phyloP scores from a whole-genome alignment of 192 early-diverging fungal species.

The Spizellomyces punctatus region DNA sequence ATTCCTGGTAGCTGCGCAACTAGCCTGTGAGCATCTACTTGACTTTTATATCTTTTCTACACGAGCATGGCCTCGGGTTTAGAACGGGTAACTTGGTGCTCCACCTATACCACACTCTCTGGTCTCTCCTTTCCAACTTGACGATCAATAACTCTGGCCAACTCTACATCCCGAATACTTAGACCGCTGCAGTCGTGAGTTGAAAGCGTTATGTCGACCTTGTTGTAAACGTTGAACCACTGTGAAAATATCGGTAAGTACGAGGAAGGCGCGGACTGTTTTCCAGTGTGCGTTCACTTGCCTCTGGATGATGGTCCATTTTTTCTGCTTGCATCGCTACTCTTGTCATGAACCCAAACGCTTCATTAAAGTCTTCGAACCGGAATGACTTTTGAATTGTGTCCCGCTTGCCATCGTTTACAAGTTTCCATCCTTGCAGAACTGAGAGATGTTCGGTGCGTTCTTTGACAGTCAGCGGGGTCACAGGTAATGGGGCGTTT shows the following conservation, averaged over 20 bases:
- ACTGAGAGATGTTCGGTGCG: slow-evolving; percentile 9
- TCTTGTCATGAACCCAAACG: slow-evolving; percentile 94
- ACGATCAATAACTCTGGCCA: slow-evolving; percentile 50
- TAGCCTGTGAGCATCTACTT: too few species aligned
- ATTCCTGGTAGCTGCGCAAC: too few species aligned
- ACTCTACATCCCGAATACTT: slow-evolving; percentile 70
- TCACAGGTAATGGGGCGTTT: slow-evolving; percentile 13
- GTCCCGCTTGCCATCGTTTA: slow-evolving; percentile 32
- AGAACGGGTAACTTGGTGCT: too few species aligned
- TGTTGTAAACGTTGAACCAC: slow-evolving; percentile 87
- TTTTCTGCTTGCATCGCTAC: slow-evolving; percentile 90
- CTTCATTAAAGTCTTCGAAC: slow-evolving; percentile 83
- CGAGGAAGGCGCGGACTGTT: not conserved
- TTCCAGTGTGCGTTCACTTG: not conserved
- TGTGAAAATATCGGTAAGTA: not conserved
- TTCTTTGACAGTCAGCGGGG: slow-evolving; percentile 11
- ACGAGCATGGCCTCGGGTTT: too few species aligned
- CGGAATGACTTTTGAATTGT: slow-evolving; percentile 61
- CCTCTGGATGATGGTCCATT: slow-evolving; percentile 93
- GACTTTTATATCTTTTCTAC: too few species aligned
- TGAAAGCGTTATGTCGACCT: slow-evolving; percentile 83
- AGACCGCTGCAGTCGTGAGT: slow-evolving; percentile 91
- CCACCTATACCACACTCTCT: slow-evolving; percentile 8
- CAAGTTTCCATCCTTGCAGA: slow-evolving; percentile 22
- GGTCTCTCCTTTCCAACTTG: slow-evolving; percentile 10